A percentile compares a stretch with the other conserved stretches of the same genome.
Evolutionary conservation across 164 flowering plant genomes (phyloP).

Genomic region (Litsea cubeba): DNA sequence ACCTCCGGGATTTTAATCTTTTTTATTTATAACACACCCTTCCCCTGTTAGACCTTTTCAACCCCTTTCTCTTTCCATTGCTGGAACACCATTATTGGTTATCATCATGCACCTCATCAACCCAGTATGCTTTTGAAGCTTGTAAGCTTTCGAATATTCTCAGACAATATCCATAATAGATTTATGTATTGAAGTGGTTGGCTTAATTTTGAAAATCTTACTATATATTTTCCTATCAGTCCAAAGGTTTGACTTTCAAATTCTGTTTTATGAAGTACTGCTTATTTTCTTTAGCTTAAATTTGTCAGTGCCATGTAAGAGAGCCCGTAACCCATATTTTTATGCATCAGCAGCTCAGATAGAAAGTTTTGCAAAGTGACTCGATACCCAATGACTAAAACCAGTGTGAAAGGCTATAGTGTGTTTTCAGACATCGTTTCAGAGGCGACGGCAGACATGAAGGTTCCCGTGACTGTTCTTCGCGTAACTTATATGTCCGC

Average conservation of each 20-base stretch:
- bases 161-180: background rate
- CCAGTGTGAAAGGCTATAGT: conserved; percentile 39
- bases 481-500: conserved; percentile 67
- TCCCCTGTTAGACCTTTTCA: too few species aligned
- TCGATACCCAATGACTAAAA: conserved; percentile 31
- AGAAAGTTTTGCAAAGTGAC: conserved; percentile 50
- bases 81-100: background rate
- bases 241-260: background rate
- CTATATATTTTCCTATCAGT: too few species aligned
- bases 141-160: background rate
- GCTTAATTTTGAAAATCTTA: too few species aligned
- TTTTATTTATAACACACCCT: too few species aligned
- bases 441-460: conserved; percentile 45
- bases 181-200: background rate
- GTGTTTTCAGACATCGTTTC: conserved; percentile 40
- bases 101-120: background rate
- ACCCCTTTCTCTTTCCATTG: background rate
- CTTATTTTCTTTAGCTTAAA: background rate
- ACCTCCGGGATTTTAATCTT: too few species aligned
- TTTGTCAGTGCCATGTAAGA: background rate
- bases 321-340: background rate
- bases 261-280: background rate
- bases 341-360: conserved; percentile 33
- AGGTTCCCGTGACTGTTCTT: conserved; percentile 50
- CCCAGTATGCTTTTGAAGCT: background rate